Percentiles rank a stretch among this genome's conserved stretches.
Conservation (phyloP, 352 stramenopile genomes). For the Pythium plurisporium region DNA sequence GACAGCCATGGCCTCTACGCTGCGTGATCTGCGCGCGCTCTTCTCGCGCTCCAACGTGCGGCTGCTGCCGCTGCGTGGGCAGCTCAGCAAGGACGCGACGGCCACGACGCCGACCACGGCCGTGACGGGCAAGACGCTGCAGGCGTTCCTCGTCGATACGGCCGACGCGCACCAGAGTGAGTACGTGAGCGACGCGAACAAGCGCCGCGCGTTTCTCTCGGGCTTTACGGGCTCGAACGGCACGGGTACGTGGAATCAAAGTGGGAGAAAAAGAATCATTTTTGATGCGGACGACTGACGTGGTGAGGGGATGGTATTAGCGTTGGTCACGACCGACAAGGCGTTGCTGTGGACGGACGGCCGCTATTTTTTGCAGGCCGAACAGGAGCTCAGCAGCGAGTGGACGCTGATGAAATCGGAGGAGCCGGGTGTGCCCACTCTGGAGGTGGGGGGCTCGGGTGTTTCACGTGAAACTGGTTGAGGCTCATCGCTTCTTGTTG, state of each 20-base stretch:
- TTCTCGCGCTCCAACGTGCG: conserved; percentile 60
- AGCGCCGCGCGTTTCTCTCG: conserved; percentile 93
- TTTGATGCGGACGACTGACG: neutral
- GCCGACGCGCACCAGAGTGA: conserved; percentile 98
- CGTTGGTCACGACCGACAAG: conserved; percentile 75
- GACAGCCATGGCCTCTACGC: conserved; percentile 22
- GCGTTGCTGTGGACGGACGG: conserved; percentile 98
- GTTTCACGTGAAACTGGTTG: neutral
- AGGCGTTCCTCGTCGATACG: conserved; percentile 93
- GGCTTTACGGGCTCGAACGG: conserved; percentile 97
- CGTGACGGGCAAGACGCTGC: conserved; percentile 46
- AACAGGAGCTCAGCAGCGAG: conserved; percentile 88
- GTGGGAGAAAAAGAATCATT: no score
- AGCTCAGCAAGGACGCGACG: conserved; percentile 40
- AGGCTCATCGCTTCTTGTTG: neutral
- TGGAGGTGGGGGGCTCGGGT: conserved; percentile 70
- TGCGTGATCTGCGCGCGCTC: conserved; percentile 59
- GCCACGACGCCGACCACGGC: conserved; percentile 3
- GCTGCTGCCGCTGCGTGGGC: conserved; percentile 56
- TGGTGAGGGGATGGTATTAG: conserved; percentile 18
- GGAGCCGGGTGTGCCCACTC: conserved; percentile 87
- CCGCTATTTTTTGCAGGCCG: conserved; percentile 97
- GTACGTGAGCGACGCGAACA: conserved; percentile 96
- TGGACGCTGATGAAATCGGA: conserved; percentile 97
- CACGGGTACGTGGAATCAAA: conserved; percentile 51